phyloP scores from a whole-genome alignment of 108 stramenopile species.

The Fragilaria crotonensis region DNA sequence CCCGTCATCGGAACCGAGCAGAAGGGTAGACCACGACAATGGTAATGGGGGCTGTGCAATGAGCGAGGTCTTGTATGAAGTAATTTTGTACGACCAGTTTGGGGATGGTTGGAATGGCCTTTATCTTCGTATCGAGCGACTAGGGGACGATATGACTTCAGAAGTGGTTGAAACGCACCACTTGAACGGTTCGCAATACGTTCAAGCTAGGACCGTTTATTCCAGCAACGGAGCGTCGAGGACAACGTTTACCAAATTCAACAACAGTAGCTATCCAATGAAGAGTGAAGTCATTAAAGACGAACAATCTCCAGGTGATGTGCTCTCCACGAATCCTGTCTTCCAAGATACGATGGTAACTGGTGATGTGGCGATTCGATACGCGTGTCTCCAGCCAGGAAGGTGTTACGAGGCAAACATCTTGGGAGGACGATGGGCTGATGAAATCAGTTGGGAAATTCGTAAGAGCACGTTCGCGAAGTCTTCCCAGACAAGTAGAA shows the following conservation, averaged over 20 bases:
- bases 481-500: background rate
- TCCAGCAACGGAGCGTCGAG: background rate
- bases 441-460: conserved; percentile 34
- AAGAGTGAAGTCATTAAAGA: background rate
- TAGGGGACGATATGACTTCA: conserved; percentile 7
- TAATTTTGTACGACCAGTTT: conserved; percentile 29
- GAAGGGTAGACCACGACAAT: background rate
- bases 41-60: conserved; percentile 20
- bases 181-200: background rate
- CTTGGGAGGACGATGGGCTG: conserved; percentile 15
- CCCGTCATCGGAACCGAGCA: background rate
- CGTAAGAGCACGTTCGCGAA: background rate
- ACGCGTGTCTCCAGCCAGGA: conserved; percentile 21
- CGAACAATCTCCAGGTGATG: conserved; percentile 4
- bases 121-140: conserved; percentile 11
- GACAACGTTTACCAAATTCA: background rate
- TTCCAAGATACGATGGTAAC: conserved; percentile 15
- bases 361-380: conserved; percentile 8
- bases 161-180: background rate
- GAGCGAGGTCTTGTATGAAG: conserved; percentile 11
- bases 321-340: conserved; percentile 5
- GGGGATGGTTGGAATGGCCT: conserved; percentile 29
- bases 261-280: conserved; percentile 4
- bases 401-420: conserved; percentile 25
- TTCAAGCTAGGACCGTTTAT: background rate